These are phyloP conservation scores for Trichoderma koningii DNA, from an alignment of 2,329 filamentous ascomycete species.

Conservation along the genomic window DNA sequence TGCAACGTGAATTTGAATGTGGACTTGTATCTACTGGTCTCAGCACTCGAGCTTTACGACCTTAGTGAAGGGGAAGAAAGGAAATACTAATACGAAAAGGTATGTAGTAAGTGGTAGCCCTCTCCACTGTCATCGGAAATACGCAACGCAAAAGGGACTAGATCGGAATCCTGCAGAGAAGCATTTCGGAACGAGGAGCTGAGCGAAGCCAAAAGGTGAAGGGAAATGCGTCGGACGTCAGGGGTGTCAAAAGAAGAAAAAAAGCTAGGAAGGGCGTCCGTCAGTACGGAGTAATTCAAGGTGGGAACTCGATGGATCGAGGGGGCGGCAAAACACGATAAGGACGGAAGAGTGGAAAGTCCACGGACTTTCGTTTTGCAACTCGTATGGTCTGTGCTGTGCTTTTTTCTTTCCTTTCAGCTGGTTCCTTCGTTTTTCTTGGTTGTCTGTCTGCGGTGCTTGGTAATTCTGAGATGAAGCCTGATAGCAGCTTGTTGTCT, in stretches of 20 bases:
- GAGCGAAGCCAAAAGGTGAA: not conserved
- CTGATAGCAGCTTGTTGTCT: not conserved
- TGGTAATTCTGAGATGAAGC: no score
- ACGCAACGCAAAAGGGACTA: no score
- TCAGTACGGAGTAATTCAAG: not conserved
- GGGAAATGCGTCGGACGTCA: not conserved
- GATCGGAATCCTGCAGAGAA: not conserved
- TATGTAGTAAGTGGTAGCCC: no score
- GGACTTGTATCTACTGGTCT: no score
- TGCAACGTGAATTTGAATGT: not conserved
- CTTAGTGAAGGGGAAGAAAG: not conserved
- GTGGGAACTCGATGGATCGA: not conserved
- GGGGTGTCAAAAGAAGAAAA: no score
- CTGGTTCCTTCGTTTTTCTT: not conserved
- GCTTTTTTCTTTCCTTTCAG: not conserved
- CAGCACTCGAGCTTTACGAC: no score
- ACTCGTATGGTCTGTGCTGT: no score
- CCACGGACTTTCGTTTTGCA: constrained; percentile 1
- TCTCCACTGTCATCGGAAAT: not conserved
- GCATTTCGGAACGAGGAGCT: not conserved
- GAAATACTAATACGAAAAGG: no score
- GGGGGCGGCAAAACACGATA: not conserved
- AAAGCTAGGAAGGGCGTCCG: not conserved
- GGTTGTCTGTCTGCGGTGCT: not conserved
- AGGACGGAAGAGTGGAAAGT: constrained; percentile 5